A percentile compares a stretch with the other conserved stretches of the same genome.
Conservation (phyloP, 176 grass and related monocot genomes). For the Rhynchospora breviuscula region DNA sequence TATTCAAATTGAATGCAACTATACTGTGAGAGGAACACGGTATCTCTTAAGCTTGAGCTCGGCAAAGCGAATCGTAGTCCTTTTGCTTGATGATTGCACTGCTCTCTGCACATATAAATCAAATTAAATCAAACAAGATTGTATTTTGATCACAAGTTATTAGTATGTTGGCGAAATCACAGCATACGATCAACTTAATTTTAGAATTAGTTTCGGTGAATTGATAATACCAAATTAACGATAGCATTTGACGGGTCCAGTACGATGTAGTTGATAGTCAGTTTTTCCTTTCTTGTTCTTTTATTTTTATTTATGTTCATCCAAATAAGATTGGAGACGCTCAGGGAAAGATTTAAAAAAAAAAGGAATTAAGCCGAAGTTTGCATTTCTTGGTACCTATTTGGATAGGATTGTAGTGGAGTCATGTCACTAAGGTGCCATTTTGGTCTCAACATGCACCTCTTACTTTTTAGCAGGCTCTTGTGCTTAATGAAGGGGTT, state of each 20-base stretch:
- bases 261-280: not conserved
- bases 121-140: constrained; percentile 1
- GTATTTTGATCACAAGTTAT: not conserved
- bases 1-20: constrained; percentile 9
- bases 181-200: not conserved
- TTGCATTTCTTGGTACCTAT: not conserved
- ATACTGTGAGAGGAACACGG: constrained; percentile 61
- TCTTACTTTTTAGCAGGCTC: not conserved
- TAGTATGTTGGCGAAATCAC: not conserved
- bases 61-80: constrained; percentile 66
- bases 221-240: not conserved
- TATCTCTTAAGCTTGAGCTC: constrained; percentile 89
- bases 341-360: too few species aligned
- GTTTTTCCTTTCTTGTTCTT: not conserved
- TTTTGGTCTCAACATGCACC: not conserved
- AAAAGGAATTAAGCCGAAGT: not conserved
- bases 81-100: constrained; percentile 62
- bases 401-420: not conserved
- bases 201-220: not conserved
- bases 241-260: not conserved
- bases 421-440: not conserved
- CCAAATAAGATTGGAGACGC: too few species aligned
- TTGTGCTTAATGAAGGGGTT: not conserved
- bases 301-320: not conserved
- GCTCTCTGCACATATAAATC: constrained; percentile 49